These are phyloP conservation scores for Passalora sequoiae DNA, from an alignment of 2,329 filamentous ascomycete genomes.

Conservation along the genomic window DNA sequence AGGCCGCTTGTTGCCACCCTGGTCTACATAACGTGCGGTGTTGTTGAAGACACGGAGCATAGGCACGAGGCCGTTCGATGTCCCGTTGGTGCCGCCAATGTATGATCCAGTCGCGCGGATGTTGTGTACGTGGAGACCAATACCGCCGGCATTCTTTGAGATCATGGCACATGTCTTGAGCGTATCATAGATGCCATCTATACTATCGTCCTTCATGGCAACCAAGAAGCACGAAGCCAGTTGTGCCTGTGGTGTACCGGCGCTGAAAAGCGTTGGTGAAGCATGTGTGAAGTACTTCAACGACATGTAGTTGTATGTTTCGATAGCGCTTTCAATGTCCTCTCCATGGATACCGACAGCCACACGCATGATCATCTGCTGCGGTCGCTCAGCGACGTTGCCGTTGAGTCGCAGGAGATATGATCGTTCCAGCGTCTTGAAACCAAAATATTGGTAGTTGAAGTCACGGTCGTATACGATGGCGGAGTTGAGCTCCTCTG, in stretches of 20 bases:
- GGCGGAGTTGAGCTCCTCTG: conserved; percentile 94
- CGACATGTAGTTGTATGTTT: conserved; percentile 99
- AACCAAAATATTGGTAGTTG: conserved; percentile 99
- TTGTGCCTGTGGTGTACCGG: conserved; percentile 89
- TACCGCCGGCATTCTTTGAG: conserved; percentile 98
- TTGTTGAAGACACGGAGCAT: conserved; percentile 99
- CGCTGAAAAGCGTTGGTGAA: conserved; percentile 96
- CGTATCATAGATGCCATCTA: conserved; percentile 98
- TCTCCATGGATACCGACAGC: conserved; percentile 95
- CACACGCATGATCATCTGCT: conserved; percentile 99
- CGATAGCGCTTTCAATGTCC: conserved; percentile 86
- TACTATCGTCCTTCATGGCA: conserved; percentile 99
- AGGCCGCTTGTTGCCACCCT: conserved; percentile 98
- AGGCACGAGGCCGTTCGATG: conserved; percentile 92
- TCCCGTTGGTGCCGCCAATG: conserved; percentile 96
- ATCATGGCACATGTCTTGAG: conserved; percentile 99
- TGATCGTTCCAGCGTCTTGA: conserved; percentile 97
- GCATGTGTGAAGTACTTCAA: conserved; percentile 98
- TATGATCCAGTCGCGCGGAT: conserved; percentile 97
- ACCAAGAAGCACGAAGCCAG: conserved; percentile 98
- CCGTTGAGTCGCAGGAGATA: conserved; percentile 93
- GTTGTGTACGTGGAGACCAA: conserved; percentile 91
- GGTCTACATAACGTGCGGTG: conserved; percentile 96
- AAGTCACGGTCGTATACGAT: conserved; percentile 99
- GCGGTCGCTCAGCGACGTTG: conserved; percentile 93